Evolutionary conservation across 331 rosid species (phyloP).

Genomic region (Saraca asoca): DNA sequence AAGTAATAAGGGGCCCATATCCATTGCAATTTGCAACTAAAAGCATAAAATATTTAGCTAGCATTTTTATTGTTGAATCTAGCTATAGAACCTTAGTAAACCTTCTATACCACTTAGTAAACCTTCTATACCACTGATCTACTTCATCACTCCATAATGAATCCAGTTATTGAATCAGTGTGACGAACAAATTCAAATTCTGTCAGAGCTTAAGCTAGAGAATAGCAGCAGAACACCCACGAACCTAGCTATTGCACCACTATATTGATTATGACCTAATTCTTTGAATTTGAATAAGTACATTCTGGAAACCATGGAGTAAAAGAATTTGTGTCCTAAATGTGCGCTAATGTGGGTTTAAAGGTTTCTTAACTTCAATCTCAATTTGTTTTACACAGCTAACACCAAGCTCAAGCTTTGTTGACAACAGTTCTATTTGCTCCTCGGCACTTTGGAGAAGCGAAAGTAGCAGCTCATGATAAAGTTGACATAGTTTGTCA

Average conservation of each 20-base stretch:
- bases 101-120: not conserved
- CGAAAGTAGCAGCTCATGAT: conserved; percentile 33
- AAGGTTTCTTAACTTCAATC: conserved; percentile 32
- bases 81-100: too few species aligned
- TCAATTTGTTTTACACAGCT: conserved; percentile 31
- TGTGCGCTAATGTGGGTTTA: conserved; percentile 22
- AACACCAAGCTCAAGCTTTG: conserved; percentile 25
- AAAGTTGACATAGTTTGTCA: conserved; percentile 36
- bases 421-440: conserved; percentile 32
- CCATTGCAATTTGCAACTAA: not conserved
- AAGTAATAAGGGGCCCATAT: too few species aligned
- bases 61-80: not conserved
- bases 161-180: not conserved
- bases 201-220: not conserved
- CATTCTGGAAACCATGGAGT: conserved; percentile 11
- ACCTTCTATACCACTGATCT: not conserved
- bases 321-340: conserved; percentile 8
- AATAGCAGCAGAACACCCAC: not conserved
- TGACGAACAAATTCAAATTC: not conserved
- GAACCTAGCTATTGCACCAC: not conserved
- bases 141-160: not conserved
- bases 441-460: conserved; percentile 34
- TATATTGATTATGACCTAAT: conserved; percentile 4
- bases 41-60: not conserved
- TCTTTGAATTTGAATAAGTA: conserved; percentile 2